phyloP scores from a whole-genome alignment of 148 eudicot species.

The Fagopyrum homotropicum region DNA sequence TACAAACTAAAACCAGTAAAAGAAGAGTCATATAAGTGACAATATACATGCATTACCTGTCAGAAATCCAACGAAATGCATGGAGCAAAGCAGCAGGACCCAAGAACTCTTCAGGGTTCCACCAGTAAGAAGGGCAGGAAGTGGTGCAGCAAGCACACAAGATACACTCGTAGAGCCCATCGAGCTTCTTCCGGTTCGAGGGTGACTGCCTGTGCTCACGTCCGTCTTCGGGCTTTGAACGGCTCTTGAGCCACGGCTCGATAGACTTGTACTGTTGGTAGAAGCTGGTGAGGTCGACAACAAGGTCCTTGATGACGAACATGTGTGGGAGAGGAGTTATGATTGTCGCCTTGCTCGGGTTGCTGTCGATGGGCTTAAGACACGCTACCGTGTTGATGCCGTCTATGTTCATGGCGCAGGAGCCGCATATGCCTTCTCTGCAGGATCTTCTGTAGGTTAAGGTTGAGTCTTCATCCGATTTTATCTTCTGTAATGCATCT shows the following conservation, averaged over 20 bases:
- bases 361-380: slow-evolving; percentile 60
- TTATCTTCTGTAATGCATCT: slow-evolving; percentile 72
- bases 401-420: slow-evolving; percentile 82
- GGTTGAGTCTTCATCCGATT: slow-evolving; percentile 59
- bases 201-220: slow-evolving; percentile 58
- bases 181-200: slow-evolving; percentile 49
- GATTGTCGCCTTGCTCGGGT: slow-evolving; percentile 42
- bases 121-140: slow-evolving; percentile 87
- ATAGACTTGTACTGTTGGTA: slow-evolving; percentile 83
- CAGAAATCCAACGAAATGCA: slow-evolving; percentile 66
- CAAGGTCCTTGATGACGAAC: slow-evolving; percentile 77
- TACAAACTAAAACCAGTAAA: neutral
- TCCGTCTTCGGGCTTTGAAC: slow-evolving; percentile 40
- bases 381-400: slow-evolving; percentile 80
- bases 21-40: too few species aligned
- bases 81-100: slow-evolving; percentile 78
- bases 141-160: slow-evolving; percentile 77
- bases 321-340: slow-evolving; percentile 85
- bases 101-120: slow-evolving; percentile 68
- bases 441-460: slow-evolving; percentile 74
- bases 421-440: slow-evolving; percentile 86
- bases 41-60: slow-evolving; percentile 17
- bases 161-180: slow-evolving; percentile 77
- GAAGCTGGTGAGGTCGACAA: slow-evolving; percentile 75
- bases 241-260: slow-evolving; percentile 88